phyloP scores from a whole-genome alignment of 2,329 filamentous ascomycete species.

The Pyricularia grisea region DNA sequence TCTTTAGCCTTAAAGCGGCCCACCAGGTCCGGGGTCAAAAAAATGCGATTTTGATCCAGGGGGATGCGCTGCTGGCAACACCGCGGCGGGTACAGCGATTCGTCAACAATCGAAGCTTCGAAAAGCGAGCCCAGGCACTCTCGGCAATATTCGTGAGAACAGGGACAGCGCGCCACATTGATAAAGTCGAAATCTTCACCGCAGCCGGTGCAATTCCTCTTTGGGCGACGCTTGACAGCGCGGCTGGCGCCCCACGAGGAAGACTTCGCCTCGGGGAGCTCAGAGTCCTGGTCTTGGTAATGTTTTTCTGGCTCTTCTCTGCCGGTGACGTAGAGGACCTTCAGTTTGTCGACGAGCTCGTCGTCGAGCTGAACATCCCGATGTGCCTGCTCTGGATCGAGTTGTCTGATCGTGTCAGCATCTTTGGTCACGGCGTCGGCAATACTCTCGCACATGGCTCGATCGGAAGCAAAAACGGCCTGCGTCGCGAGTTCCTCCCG shows the following conservation, averaged over 20 bases:
- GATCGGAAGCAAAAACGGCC: neutral
- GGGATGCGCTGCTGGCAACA: too few species aligned
- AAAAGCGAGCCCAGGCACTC: too few species aligned
- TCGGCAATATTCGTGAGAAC: too few species aligned
- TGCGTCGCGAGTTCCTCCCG: neutral
- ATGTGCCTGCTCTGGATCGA: neutral
- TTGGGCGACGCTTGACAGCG: too few species aligned
- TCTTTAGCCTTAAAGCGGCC: too few species aligned
- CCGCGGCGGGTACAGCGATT: too few species aligned
- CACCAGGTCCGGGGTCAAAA: too few species aligned
- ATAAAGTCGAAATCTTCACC: too few species aligned
- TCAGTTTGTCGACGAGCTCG: neutral
- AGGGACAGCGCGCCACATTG: too few species aligned
- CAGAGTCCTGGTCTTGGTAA: neutral
- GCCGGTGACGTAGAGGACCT: neutral
- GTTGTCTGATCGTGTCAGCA: neutral
- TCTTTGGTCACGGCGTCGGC: neutral
- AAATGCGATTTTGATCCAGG: too few species aligned
- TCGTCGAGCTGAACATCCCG: neutral
- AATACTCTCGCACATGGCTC: constrained; percentile 1
- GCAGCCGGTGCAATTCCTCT: too few species aligned
- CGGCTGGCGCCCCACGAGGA: neutral
- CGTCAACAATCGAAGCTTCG: too few species aligned
- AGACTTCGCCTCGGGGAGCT: neutral
- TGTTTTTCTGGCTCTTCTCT: neutral